Conservation (phyloP, 2,329 filamentous ascomycete genomes). For the Dactylellina haptotyla region DNA sequence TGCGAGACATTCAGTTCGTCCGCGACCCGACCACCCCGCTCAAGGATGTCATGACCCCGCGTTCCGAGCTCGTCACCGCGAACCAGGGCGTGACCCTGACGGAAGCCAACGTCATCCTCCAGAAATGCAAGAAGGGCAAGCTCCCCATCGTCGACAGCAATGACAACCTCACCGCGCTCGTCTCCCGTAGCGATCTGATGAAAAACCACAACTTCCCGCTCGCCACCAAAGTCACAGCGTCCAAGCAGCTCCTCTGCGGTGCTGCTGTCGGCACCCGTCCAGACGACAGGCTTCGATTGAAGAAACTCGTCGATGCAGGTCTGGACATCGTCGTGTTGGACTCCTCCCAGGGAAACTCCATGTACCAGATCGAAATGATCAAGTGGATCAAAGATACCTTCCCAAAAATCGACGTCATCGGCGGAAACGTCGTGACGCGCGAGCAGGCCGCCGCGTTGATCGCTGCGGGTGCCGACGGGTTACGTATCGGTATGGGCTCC, state of each 20-base stretch:
- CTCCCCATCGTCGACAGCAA: slow-evolving; percentile 87
- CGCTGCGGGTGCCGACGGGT: slow-evolving; percentile 90
- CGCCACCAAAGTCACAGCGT: slow-evolving; percentile 93
- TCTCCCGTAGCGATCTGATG: slow-evolving; percentile 93
- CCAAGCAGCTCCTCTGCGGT: slow-evolving; percentile 95
- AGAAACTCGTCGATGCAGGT: slow-evolving; percentile 90
- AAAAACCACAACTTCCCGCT: slow-evolving; percentile 98
- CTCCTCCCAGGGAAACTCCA: slow-evolving; percentile 96
- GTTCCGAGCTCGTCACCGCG: slow-evolving; percentile 87
- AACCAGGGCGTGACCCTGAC: slow-evolving; percentile 80
- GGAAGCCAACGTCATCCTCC: slow-evolving; percentile 92
- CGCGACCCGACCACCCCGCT: slow-evolving; percentile 76
- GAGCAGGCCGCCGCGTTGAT: slow-evolving; percentile 94
- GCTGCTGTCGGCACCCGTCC: slow-evolving; percentile 95
- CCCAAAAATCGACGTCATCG: slow-evolving; percentile 90
- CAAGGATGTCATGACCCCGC: slow-evolving; percentile 83
- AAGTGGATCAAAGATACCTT: slow-evolving; percentile 91
- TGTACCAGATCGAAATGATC: slow-evolving; percentile 99
- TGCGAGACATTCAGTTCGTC: slow-evolving; percentile 98
- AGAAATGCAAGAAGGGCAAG: slow-evolving; percentile 98
- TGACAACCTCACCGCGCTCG: slow-evolving; percentile 88
- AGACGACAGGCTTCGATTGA: slow-evolving; percentile 86
- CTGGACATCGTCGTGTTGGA: slow-evolving; percentile 95
- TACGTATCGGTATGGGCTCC: slow-evolving; percentile 98
- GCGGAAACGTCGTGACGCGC: slow-evolving; percentile 96